Evolutionary conservation across 306 rosid genomes (phyloP).

Genomic region (Cicer yamashitae): DNA sequence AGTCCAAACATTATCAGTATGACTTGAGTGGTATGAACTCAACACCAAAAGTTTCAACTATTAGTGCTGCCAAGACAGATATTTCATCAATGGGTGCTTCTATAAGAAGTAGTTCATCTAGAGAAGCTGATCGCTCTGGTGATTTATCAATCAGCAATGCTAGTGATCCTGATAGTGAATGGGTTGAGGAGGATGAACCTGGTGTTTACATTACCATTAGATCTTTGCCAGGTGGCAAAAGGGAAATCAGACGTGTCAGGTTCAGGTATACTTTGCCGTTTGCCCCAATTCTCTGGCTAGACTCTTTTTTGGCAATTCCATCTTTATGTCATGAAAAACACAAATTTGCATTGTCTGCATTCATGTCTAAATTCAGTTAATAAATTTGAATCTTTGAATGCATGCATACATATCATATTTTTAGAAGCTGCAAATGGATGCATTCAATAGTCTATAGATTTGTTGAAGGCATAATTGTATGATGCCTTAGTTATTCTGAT

Average conservation of each 20-base stretch:
- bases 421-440: not conserved
- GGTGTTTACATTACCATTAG: constrained; percentile 69
- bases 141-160: constrained; percentile 66
- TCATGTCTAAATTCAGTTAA: not conserved
- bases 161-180: constrained; percentile 62
- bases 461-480: not conserved
- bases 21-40: constrained; percentile 53
- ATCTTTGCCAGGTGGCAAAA: constrained; percentile 65
- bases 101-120: constrained; percentile 65
- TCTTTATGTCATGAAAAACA: not conserved
- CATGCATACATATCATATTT: not conserved
- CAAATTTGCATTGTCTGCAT: not conserved
- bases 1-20: constrained; percentile 51
- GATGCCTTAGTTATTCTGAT: not conserved
- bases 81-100: constrained; percentile 68
- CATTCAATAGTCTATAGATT: not conserved
- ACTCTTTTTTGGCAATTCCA: not conserved
- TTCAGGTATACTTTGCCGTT: constrained; percentile 53
- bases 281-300: constrained; percentile 11
- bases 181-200: constrained; percentile 72
- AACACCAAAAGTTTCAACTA: constrained; percentile 68
- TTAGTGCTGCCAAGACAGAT: constrained; percentile 69
- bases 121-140: constrained; percentile 65
- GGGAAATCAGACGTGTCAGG: constrained; percentile 66
- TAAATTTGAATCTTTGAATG: not conserved